Evolutionary conservation across 106 monocot species (phyloP), one percentile per base, ranked within the genome.

Genomic region (Phalaenopsis aphrodite): DNA sequence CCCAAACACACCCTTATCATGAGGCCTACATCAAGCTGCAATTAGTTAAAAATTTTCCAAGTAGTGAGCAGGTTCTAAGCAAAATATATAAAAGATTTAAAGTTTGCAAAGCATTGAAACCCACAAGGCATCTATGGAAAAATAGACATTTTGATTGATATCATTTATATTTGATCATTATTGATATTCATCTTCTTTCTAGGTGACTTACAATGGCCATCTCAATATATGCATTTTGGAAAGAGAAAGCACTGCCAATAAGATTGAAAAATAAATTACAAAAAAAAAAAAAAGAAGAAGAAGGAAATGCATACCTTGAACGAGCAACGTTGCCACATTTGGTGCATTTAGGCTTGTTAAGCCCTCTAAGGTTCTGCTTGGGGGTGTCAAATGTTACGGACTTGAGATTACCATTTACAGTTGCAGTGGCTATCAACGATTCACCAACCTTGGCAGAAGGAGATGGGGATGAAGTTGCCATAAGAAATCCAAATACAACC

Each of bases 281-380:
- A 76, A 37, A 68, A 68, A 67, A 37, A 36, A 10, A 73, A 30
- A 76, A 37, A 68, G 37, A 67, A 37, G n/a, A 10, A 73, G 67
- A 45, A 75, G 41, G 8, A 47, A 14, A 78, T 43, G 37, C 57
- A 9, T 61, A 91, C 91, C 87, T 89, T 15, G 91, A 91, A 42
- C 89, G 91, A 72, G 89, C 91, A 69, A 91, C 91, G 82, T 91
- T 91, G 49, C 91, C 91, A 19, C 91, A 91, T 74, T 89, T 85
- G 76, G 89, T 85, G 64, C 89, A 91, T 74, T 89, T 91, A 24
- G 91, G 91, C 81, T 91, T 91, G 75, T 91, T 91, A 24, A 89
- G 85, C 11, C 91, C 91, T 23, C 91, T 83, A 21, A 85, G 85
- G 77, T 69, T 91, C 9, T 77, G 80, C 85, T 84, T 89, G 5